Conservation (phyloP, 768 basidiomycete species). For the Kwoniella europaea region DNA sequence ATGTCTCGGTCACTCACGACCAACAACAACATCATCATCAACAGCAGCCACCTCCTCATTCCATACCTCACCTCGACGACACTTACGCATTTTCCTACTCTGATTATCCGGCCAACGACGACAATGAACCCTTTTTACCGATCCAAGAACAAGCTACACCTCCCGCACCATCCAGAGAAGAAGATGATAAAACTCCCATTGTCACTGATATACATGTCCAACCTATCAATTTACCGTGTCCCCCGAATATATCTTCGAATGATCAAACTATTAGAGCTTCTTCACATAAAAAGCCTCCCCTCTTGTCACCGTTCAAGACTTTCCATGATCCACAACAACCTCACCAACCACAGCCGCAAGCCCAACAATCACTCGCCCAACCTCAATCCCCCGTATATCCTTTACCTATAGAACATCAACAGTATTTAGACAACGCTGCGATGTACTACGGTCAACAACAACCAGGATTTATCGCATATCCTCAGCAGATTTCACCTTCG, state of each 20-base stretch:
- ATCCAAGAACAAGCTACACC: conserved; percentile 33
- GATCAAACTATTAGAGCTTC: conserved; percentile 17
- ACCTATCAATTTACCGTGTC: conserved; percentile 35
- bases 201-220: conserved; percentile 29
- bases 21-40: conserved; percentile 7
- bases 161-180: conserved; percentile 13
- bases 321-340: conserved; percentile 22
- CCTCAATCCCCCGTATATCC: conserved; percentile 19
- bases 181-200: conserved; percentile 46
- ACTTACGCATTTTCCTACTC: conserved; percentile 21
- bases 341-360: conserved; percentile 6
- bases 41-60: conserved; percentile 15
- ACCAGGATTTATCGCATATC: conserved; percentile 1
- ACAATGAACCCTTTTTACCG: conserved; percentile 16
- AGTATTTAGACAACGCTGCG: conserved; percentile 29
- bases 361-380: neutral
- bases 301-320: conserved; percentile 40
- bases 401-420: conserved; percentile 30
- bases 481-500: conserved; percentile 14
- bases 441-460: conserved; percentile 26
- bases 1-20: conserved; percentile 12
- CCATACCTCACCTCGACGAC: conserved; percentile 17
- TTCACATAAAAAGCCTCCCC: conserved; percentile 25
- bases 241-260: conserved; percentile 17
- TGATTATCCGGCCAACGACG: conserved; percentile 15